phyloP scores from a whole-genome alignment of 805 yeast genomes.

The Cyberlindnera subsufficiens region DNA sequence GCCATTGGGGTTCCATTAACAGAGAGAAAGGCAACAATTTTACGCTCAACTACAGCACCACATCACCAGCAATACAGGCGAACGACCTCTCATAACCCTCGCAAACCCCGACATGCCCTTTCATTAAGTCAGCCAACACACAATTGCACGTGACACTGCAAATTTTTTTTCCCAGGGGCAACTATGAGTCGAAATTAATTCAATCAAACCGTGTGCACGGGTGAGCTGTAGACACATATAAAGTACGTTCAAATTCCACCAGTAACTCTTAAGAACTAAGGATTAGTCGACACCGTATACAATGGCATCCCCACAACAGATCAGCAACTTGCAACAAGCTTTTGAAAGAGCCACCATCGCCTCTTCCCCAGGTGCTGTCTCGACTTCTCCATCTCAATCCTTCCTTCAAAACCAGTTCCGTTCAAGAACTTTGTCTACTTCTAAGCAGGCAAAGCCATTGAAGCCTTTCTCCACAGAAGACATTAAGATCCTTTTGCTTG shows the following conservation, averaged over 20 bases:
- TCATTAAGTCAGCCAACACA: neutral
- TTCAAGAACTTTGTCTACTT: constrained; percentile 34
- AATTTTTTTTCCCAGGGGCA: neutral
- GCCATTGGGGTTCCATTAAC: neutral
- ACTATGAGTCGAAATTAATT: neutral
- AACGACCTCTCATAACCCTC: no score
- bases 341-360: constrained; percentile 53
- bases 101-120: no score
- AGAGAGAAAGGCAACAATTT: no score
- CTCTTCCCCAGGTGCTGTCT: constrained; percentile 64
- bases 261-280: neutral
- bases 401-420: constrained; percentile 46
- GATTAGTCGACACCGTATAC: neutral
- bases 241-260: neutral
- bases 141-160: constrained; percentile 12
- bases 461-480: constrained; percentile 96
- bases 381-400: constrained; percentile 77
- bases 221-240: no score
- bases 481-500: constrained; percentile 83
- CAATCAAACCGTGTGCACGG: neutral
- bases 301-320: constrained; percentile 70
- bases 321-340: constrained; percentile 44
- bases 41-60: no score
- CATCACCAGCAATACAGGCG: no score
- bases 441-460: constrained; percentile 58